Evolutionary conservation across 768 basidiomycete species (phyloP), one percentile per base, ranked within the genome.

Genomic region (Tylopilus plumbeoviolaceoides): DNA sequence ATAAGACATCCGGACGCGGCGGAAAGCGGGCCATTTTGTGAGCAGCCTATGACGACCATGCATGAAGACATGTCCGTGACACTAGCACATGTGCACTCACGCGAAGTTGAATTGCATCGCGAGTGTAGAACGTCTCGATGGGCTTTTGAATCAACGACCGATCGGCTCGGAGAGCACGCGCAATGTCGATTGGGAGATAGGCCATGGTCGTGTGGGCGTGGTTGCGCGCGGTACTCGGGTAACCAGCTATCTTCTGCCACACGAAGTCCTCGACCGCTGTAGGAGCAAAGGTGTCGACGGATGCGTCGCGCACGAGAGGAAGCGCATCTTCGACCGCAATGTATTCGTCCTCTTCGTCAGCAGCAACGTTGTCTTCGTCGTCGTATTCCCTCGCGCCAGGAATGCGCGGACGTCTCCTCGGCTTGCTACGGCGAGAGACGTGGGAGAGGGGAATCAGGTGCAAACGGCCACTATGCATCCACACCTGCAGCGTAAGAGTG

Each of bases 11-110:
- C 4, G 87, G 76, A 21, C 78, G 72, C 14, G 95, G 94, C 5
- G 91, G 82, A 67, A 98, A 98, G 48, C 91, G 84, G 4, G 85
- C 70, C 95, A 98, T 97, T 55, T 84, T 82, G 65, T 95, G 87
- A 11, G 88, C 91, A 36, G 85, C 80, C 93, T 95, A 58, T n/a
- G 44, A 23, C 15, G 44, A 23, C 15, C 36, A n/a, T 27, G 47
- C 12, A 43, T 60, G 54, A 56, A 48, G 27, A 47, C 27, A 48
- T 10, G 44, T 7, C 38, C 8, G 30, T 27, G 40, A 41, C 28
- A 33, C 42, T 38, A 35, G 44, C 23, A n/a, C 35, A 30, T 11
- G 30, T 20, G 31, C 40, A 68, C 85, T 69, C 69, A 95, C 91
- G 36, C 94, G 84, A 49, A 98, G 74, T 67, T 95, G 93, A 14